phyloP scores from a whole-genome alignment of 257 asterid species.

The Salvia hispanica region DNA sequence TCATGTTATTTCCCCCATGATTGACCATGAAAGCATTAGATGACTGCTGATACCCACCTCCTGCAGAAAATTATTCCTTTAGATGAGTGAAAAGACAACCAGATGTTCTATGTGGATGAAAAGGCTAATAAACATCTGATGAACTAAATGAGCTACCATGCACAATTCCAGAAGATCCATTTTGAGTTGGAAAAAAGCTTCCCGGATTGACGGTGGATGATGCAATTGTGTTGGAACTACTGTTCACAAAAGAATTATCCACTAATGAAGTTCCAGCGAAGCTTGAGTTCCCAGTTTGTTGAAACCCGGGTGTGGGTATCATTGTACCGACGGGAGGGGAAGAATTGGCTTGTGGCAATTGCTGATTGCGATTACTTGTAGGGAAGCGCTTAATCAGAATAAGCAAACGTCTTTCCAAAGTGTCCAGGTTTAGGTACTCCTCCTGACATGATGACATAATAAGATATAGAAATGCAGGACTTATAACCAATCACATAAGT shows the following conservation, averaged over 20 bases:
- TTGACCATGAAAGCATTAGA: constrained; percentile 56
- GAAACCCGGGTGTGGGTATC: constrained; percentile 98
- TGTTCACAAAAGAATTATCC: constrained; percentile 57
- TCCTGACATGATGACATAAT: constrained; percentile 51
- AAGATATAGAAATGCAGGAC: constrained; percentile 17
- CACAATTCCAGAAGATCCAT: constrained; percentile 50
- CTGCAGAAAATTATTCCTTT: constrained; percentile 50
- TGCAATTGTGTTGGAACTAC: constrained; percentile 50
- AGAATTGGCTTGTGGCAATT: constrained; percentile 58
- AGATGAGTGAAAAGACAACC: constrained; percentile 33
- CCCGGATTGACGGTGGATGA: constrained; percentile 67
- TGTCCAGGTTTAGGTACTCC: constrained; percentile 71
- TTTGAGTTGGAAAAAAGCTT: constrained; percentile 55
- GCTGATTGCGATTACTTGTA: constrained; percentile 65
- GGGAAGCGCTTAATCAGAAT: constrained; percentile 54
- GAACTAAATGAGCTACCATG: constrained; percentile 56
- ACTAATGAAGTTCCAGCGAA: constrained; percentile 51
- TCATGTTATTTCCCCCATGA: constrained; percentile 63
- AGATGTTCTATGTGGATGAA: constrained; percentile 19
- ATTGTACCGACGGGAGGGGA: constrained; percentile 75
- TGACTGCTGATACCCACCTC: constrained; percentile 77
- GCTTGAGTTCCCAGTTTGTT: constrained; percentile 66
- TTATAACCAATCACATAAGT: constrained; percentile 10
- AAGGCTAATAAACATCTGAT: constrained; percentile 46
- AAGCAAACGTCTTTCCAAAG: constrained; percentile 78